Percentiles rank a stretch among this genome's conserved stretches.
These are phyloP conservation scores for Stellera chamaejasme DNA, from an alignment of 345 rosid genomes.

Conservation along the genomic window DNA sequence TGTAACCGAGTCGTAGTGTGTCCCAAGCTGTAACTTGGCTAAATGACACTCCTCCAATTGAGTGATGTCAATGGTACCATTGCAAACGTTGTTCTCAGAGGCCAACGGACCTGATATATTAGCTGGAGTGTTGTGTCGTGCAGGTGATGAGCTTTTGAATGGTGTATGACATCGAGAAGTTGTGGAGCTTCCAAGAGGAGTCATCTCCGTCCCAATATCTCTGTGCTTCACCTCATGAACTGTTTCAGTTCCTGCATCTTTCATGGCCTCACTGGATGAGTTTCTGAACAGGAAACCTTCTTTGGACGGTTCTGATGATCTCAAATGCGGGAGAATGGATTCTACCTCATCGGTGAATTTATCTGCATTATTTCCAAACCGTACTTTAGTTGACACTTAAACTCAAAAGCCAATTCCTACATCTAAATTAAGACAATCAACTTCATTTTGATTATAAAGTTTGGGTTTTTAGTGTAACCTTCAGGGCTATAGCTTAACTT, in stretches of 20 bases:
- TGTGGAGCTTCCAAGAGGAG: conserved; percentile 74
- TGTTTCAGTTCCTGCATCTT: conserved; percentile 40
- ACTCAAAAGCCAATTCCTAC: background rate
- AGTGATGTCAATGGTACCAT: conserved; percentile 43
- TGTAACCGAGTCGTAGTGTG: conserved; percentile 49
- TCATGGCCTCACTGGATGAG: conserved; percentile 32
- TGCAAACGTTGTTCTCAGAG: conserved; percentile 21
- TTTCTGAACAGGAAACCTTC: conserved; percentile 74
- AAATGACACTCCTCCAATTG: conserved; percentile 59
- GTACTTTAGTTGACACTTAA: conserved; percentile 5
- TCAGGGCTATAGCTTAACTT: too few relatives aligned
- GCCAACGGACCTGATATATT: conserved; percentile 78
- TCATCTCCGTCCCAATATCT: conserved; percentile 91
- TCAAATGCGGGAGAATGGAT: conserved; percentile 39
- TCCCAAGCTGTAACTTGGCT: conserved; percentile 63
- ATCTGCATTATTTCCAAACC: conserved; percentile 36
- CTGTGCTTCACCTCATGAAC: conserved; percentile 45
- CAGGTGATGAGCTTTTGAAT: conserved; percentile 61
- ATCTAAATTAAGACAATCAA: background rate
- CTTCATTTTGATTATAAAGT: too few relatives aligned
- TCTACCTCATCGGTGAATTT: conserved; percentile 69
- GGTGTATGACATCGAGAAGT: conserved; percentile 86
- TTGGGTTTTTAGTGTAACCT: too few relatives aligned
- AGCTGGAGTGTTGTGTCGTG: conserved; percentile 90
- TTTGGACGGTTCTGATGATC: conserved; percentile 47